Percentiles rank a stretch among this genome's conserved stretches.
These are phyloP conservation scores for Podaxis mareebaensis DNA, from an alignment of 768 basidiomycete genomes.

Conservation along the genomic window DNA sequence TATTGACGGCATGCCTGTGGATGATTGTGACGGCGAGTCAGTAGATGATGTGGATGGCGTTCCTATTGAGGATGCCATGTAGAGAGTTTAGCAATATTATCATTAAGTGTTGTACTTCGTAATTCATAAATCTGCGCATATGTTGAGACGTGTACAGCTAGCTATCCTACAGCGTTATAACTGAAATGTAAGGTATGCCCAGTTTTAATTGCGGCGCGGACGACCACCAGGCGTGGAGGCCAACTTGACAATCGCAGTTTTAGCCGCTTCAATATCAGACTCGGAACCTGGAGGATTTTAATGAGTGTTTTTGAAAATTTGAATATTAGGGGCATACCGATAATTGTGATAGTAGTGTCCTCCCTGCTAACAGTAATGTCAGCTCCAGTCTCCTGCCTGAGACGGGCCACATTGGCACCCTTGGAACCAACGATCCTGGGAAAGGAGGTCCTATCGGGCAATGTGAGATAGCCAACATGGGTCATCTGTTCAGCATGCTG, in stretches of 20 bases:
- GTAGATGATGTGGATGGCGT: slow-evolving; percentile 49
- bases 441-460: slow-evolving; percentile 82
- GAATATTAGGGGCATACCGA: slow-evolving; percentile 51
- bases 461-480: slow-evolving; percentile 82
- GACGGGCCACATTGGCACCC: slow-evolving; percentile 85
- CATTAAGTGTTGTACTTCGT: slow-evolving; percentile 4
- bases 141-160: slow-evolving; percentile 31
- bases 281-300: slow-evolving; percentile 54
- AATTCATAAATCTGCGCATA: slow-evolving; percentile 2
- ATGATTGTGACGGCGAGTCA: slow-evolving; percentile 19
- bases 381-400: slow-evolving; percentile 86
- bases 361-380: slow-evolving; percentile 92
- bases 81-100: slow-evolving; percentile 20
- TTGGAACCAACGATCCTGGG: slow-evolving; percentile 93
- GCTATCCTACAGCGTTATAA: slow-evolving; percentile 9
- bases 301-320: slow-evolving; percentile 12
- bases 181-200: slow-evolving; percentile 12
- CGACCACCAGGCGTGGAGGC: slow-evolving; percentile 38
- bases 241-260: slow-evolving; percentile 72
- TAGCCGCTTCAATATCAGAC: slow-evolving; percentile 67
- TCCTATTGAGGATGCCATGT: slow-evolving; percentile 31
- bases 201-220: slow-evolving; percentile 40
- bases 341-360: slow-evolving; percentile 83
- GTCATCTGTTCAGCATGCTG: slow-evolving; percentile 70
- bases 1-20: slow-evolving; percentile 44